phyloP scores from a whole-genome alignment of 176 grass and related monocot genomes.

The Oryza meridionalis region DNA sequence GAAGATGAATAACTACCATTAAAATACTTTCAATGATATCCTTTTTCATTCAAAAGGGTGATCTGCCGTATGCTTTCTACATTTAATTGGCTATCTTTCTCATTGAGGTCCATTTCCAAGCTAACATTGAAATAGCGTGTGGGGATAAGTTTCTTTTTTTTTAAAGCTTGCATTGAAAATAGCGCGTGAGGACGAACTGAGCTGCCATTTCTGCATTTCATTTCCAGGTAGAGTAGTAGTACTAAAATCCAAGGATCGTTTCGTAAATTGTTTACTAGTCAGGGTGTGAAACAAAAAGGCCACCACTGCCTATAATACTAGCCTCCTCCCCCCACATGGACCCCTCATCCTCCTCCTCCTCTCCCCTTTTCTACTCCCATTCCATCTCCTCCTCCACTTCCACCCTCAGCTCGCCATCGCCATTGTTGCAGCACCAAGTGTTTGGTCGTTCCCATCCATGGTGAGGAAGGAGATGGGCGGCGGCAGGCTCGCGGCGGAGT shows the following conservation, averaged over 20 bases:
- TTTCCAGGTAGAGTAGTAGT: too few species aligned
- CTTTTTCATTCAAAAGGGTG: too few species aligned
- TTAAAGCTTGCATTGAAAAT: too few species aligned
- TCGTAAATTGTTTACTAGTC: accelerated
- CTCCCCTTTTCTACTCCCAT: slow-evolving; percentile 38
- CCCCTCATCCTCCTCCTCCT: background rate
- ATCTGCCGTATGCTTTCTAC: too few species aligned
- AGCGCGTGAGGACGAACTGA: too few species aligned
- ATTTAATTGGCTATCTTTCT: background rate
- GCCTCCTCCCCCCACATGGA: background rate
- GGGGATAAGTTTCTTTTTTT: too few species aligned
- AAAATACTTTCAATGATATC: too few species aligned
- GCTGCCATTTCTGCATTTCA: too few species aligned
- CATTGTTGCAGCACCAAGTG: slow-evolving; percentile 5
- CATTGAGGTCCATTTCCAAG: background rate
- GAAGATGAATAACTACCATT: too few species aligned
- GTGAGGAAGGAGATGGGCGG: slow-evolving; percentile 40
- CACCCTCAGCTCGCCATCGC: background rate
- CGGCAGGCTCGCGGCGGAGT: slow-evolving; percentile 28
- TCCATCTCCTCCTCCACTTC: slow-evolving; percentile 22
- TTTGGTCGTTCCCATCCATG: slow-evolving; percentile 26
- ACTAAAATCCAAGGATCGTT: background rate
- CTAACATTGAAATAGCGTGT: background rate
- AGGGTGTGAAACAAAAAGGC: background rate
- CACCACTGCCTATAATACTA: slow-evolving; percentile 36